These are phyloP conservation scores for Monosporascus sp. DNA, from an alignment of 2,329 filamentous ascomycete genomes.

Conservation along the genomic window DNA sequence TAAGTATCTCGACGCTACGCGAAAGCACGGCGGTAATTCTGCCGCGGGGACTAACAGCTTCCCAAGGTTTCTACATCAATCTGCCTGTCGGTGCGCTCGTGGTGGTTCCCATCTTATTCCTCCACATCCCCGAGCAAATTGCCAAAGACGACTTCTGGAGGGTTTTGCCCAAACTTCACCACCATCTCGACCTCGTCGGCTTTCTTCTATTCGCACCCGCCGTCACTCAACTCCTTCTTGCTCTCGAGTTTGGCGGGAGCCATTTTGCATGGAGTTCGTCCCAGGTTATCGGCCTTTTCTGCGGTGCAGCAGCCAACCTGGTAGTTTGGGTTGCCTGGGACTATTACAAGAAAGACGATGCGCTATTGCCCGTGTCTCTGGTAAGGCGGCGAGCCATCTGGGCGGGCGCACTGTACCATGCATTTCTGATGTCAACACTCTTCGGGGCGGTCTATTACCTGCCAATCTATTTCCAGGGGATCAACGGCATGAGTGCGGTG, in stretches of 20 bases:
- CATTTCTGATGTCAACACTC: background rate
- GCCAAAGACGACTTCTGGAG: conserved; percentile 1
- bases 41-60: background rate
- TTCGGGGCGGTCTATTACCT: background rate
- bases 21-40: background rate
- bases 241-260: conserved; percentile 26
- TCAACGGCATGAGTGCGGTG: no score
- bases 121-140: conserved; percentile 23
- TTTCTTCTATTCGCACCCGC: conserved; percentile 22
- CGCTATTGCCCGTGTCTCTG: conserved; percentile 17
- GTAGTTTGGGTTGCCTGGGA: conserved; percentile 19
- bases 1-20: background rate
- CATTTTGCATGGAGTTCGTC: conserved; percentile 21
- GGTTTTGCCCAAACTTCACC: conserved; percentile 2
- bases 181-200: conserved; percentile 13
- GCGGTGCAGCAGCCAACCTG: conserved; percentile 11
- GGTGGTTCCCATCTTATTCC: conserved; percentile 25
- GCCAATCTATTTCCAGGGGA: no score
- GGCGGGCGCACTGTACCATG: background rate
- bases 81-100: conserved; percentile 31
- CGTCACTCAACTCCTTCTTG: conserved; percentile 27
- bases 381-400: conserved; percentile 1
- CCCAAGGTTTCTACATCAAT: conserved; percentile 29
- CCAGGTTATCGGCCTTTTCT: conserved; percentile 17
- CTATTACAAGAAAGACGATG: conserved; percentile 16